Evolutionary conservation across 495 filamentous ascomycete species (phyloP).

Genomic region (Sabuloglossum arenarium): DNA sequence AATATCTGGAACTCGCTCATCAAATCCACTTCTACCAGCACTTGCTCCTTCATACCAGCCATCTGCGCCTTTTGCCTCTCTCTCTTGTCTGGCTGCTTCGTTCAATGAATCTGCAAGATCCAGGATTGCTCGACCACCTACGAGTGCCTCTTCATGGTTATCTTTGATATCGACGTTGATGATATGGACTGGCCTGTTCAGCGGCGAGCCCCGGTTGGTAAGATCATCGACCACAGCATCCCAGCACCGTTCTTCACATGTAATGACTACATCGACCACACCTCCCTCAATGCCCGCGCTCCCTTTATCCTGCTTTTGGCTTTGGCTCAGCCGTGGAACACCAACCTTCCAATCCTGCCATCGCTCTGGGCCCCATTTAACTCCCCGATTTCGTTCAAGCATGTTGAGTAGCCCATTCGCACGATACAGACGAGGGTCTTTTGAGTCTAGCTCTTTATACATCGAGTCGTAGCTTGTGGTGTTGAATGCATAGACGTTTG

Average conservation of each 20-base stretch:
- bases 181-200: slow-evolving; percentile 87
- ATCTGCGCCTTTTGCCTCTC: slow-evolving; percentile 33
- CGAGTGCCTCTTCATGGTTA: slow-evolving; percentile 87
- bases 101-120: slow-evolving; percentile 81
- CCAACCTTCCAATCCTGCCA: slow-evolving; percentile 98
- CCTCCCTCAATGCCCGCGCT: slow-evolving; percentile 69
- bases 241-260: slow-evolving; percentile 96
- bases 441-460: slow-evolving; percentile 65
- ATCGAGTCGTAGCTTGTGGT: slow-evolving; percentile 81
- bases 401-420: slow-evolving; percentile 88
- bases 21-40: slow-evolving; percentile 53
- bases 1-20: slow-evolving; percentile 84
- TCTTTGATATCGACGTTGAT: slow-evolving; percentile 98
- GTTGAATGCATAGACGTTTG: slow-evolving; percentile 96
- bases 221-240: slow-evolving; percentile 95
- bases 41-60: slow-evolving; percentile 51
- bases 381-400: slow-evolving; percentile 73
- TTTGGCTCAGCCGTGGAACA: slow-evolving; percentile 44
- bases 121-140: slow-evolving; percentile 80
- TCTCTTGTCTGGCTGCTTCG: slow-evolving; percentile 56
- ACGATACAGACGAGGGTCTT: slow-evolving; percentile 75
- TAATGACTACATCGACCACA: slow-evolving; percentile 85
- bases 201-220: slow-evolving; percentile 53
- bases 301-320: slow-evolving; percentile 40
- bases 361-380: slow-evolving; percentile 90